Base-by-base conservation (phyloP, 1,284 basidiomycete genomes). In the Ganoderma sinense region DNA sequence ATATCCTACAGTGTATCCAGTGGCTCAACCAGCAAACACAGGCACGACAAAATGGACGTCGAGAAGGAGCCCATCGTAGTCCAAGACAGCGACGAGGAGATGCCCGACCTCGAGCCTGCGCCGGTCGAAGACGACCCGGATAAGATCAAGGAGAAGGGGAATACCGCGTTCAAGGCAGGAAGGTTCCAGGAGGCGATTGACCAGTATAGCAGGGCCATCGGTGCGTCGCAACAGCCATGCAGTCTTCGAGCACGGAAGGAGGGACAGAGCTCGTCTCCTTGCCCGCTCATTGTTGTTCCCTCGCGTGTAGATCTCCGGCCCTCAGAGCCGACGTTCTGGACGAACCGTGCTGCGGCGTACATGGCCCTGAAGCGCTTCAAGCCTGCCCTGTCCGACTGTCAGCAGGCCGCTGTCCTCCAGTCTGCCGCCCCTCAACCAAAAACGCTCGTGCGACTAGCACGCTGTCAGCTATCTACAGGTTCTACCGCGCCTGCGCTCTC, bases 261-360 rank as follows among this genome's bases (percentile, higher is more conserved):
- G 66, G 67, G 23, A 20, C n/a, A 51, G 23, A 61, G 31, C 26
- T 39, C 55, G 48, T 14, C n/a, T 61, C 36, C 65, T 29, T 29
- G 7, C 43, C 33, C 13, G 20, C 59, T 53, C 14, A 60, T 43
- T 14, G 45, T n/a, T 14, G 23, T 29, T 29, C 40, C 13, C 43
- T 66, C 36, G 29, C 43, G 33, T 41, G 23, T 29, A 71, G 64
- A 90, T 69, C 81, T 92, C 68, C 89, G 91, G 70, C 84, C 92
- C 0, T 78, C 85, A 4, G 92, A 96, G 77, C 89, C 94, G 2
- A 86, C 92, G 0, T 96, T 93, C 77, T 84, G 92, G 70, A 94
- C 94, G 18, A 97, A 97, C 80, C 90, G 95, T 55, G 95, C 95
- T 0, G 95, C 95, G 2, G 91, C 95, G 4, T 89, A 93, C 77